Evolutionary conservation across 176 grass and related monocot genomes (phyloP).

Genomic region (Oryza meyeriana): DNA sequence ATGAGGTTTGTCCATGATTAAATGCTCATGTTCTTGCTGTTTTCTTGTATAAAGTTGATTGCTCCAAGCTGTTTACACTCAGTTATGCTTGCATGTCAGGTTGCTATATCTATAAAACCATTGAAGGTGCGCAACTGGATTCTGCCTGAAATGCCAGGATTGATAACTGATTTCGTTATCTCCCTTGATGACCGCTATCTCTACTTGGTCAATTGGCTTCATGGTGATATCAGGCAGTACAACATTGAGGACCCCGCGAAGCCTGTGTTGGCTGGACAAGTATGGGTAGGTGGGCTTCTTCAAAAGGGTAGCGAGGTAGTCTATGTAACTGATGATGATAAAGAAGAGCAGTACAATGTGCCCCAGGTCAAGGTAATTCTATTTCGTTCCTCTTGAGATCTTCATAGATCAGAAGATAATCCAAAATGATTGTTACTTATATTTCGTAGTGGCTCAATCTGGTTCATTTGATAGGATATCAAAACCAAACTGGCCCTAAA

Average conservation of each 20-base stretch:
- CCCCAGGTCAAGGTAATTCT: conserved; percentile 70
- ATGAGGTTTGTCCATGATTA: conserved; percentile 55
- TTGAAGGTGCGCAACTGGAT: conserved; percentile 90
- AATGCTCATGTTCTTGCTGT: not conserved
- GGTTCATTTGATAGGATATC: not conserved
- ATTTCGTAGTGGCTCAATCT: not conserved
- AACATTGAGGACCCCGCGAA: conserved; percentile 87
- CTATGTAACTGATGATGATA: conserved; percentile 60
- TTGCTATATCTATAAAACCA: conserved; percentile 68
- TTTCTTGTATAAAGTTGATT: conserved; percentile 13
- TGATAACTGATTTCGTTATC: conserved; percentile 91
- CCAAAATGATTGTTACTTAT: not conserved
- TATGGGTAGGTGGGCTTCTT: conserved; percentile 89
- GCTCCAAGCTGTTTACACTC: not conserved
- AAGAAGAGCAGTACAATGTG: conserved; percentile 75
- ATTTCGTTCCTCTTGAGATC: not conserved
- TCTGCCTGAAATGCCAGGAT: conserved; percentile 87
- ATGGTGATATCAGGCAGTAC: conserved; percentile 96
- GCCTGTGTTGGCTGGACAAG: conserved; percentile 78
- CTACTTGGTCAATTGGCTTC: conserved; percentile 95
- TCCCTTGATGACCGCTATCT: conserved; percentile 87
- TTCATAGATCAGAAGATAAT: not conserved
- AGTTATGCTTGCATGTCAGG: conserved; percentile 26
- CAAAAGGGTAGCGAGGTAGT: conserved; percentile 73
- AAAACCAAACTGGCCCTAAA: not conserved